Evolutionary conservation across 1,284 basidiomycete species (phyloP).

Genomic region (Cryptococcus sp.): DNA sequence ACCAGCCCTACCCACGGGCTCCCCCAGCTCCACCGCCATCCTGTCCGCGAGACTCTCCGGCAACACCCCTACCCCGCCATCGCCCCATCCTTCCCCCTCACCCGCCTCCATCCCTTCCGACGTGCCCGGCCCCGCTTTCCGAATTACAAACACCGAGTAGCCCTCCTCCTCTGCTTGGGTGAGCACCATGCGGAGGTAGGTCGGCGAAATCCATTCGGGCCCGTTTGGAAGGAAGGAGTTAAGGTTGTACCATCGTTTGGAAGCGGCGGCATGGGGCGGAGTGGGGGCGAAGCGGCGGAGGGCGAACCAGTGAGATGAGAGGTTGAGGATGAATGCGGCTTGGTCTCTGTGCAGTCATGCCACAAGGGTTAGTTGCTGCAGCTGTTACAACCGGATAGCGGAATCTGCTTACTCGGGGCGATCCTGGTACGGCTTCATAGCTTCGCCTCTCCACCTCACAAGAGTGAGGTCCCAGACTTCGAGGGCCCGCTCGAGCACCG

Average conservation of each 20-base stretch:
- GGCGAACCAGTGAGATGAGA: slow-evolving; percentile 83
- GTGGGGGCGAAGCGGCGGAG: slow-evolving; percentile 65
- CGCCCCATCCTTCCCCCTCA: slow-evolving; percentile 42
- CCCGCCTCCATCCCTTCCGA: slow-evolving; percentile 20
- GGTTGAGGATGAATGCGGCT: slow-evolving; percentile 83
- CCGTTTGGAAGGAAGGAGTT: slow-evolving; percentile 65
- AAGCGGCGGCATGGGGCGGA: slow-evolving; percentile 36
- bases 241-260: slow-evolving; percentile 79
- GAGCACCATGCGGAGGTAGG: slow-evolving; percentile 79
- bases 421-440: slow-evolving; percentile 70
- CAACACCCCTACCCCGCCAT: slow-evolving; percentile 40
- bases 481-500: slow-evolving; percentile 56
- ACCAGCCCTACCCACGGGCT: slow-evolving; percentile 32
- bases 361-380: not conserved
- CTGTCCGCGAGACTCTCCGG: slow-evolving; percentile 45
- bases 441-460: slow-evolving; percentile 77
- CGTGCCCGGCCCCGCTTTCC: slow-evolving; percentile 29
- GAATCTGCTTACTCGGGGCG: slow-evolving; percentile 65
- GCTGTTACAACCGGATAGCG: slow-evolving; percentile 1
- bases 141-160: slow-evolving; percentile 82
- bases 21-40: slow-evolving; percentile 42
- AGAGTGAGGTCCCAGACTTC: slow-evolving; percentile 78
- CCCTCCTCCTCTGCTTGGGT: slow-evolving; percentile 84
- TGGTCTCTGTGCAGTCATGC: slow-evolving; percentile 59
- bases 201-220: slow-evolving; percentile 78